Conservation (phyloP, 495 filamentous ascomycete genomes). For the Ascobolus immersus region DNA sequence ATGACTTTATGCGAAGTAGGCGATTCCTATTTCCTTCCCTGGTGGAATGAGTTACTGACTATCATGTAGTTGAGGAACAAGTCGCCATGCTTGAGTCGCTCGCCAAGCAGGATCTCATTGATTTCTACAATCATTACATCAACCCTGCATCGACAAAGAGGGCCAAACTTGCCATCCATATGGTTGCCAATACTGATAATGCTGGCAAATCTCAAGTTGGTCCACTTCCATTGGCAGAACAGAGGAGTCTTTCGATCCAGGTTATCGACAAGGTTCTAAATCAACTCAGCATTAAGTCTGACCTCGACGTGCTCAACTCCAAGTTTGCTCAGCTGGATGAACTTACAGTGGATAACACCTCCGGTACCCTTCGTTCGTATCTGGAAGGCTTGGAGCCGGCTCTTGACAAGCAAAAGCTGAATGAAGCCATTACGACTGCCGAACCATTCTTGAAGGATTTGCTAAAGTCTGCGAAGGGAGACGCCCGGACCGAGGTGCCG, state of each 20-base stretch:
- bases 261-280: slow-evolving; percentile 26
- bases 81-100: slow-evolving; percentile 46
- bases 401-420: slow-evolving; percentile 20
- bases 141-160: slow-evolving; percentile 43
- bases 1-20: slow-evolving; percentile 65
- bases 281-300: slow-evolving; percentile 23
- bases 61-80: slow-evolving; percentile 38
- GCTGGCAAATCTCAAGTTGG: too few relatives aligned
- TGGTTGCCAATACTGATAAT: slow-evolving; percentile 37
- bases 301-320: slow-evolving; percentile 19
- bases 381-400: slow-evolving; percentile 21
- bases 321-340: too few relatives aligned
- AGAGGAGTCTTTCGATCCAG: slow-evolving; percentile 29
- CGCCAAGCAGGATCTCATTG: slow-evolving; percentile 50
- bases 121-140: slow-evolving; percentile 59
- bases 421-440: slow-evolving; percentile 21
- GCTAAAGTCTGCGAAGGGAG: slow-evolving; percentile 24
- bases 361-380: slow-evolving; percentile 22
- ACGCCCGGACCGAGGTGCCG: slow-evolving; percentile 4
- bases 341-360: too few relatives aligned
- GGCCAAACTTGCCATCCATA: slow-evolving; percentile 59
- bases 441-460: too few relatives aligned
- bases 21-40: slow-evolving; percentile 4
- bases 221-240: slow-evolving; percentile 22
- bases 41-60: too few relatives aligned